Percentiles rank a stretch among this genome's conserved stretches.
These are phyloP conservation scores for Onygenales sp. DNA, from an alignment of 2,329 filamentous ascomycete species.

Conservation along the genomic window DNA sequence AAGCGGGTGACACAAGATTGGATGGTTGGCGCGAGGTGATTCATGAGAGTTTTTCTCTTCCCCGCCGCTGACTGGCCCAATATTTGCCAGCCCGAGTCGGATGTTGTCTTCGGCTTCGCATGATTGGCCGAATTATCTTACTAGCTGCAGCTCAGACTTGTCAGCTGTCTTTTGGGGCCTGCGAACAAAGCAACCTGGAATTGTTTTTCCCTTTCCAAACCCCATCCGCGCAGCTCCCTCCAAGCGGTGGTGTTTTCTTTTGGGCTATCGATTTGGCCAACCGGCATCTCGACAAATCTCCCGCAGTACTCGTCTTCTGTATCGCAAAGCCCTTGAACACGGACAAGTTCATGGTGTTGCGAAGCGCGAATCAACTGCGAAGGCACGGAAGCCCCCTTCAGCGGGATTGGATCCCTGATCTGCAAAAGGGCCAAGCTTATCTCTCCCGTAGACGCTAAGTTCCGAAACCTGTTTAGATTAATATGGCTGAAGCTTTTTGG, in stretches of 20 bases:
- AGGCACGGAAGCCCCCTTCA: neutral
- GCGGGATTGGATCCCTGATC: neutral
- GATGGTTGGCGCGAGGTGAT: neutral
- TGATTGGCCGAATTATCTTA: neutral
- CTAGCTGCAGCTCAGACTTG: neutral
- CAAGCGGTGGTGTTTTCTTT: neutral
- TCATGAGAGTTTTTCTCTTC: neutral
- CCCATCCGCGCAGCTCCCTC: neutral
- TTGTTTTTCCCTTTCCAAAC: neutral
- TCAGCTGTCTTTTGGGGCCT: too few species aligned
- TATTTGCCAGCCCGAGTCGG: neutral
- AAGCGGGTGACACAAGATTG: conserved; percentile 4
- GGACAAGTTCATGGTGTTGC: neutral
- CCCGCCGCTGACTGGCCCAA: neutral
- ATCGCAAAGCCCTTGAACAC: too few species aligned
- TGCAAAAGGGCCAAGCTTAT: neutral
- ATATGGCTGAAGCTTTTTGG: neutral
- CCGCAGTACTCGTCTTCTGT: too few species aligned
- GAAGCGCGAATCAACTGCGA: conserved; percentile 1
- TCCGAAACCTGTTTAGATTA: conserved; percentile 1
- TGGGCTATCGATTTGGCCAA: neutral
- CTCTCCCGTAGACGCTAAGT: neutral
- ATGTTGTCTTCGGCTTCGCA: neutral
- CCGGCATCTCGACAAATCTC: neutral
- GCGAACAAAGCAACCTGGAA: neutral